A percentile compares a stretch with the other conserved stretches of the same genome.
Evolutionary conservation across 768 basidiomycete genomes (phyloP).

Genomic region (Trametes coccinea): DNA sequence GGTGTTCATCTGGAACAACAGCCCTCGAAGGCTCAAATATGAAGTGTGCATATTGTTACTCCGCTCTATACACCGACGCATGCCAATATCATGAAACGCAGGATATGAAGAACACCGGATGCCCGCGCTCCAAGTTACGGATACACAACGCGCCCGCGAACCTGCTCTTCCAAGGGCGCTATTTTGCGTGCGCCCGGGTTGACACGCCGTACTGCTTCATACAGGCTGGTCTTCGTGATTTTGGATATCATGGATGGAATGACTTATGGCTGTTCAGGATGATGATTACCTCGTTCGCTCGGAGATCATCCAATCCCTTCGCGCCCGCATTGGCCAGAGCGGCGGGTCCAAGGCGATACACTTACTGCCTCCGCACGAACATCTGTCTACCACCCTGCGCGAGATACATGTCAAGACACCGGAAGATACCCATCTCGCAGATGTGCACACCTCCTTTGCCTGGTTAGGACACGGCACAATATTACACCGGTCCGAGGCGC

Average conservation of each 20-base stretch:
- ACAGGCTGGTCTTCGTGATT: constrained; percentile 42
- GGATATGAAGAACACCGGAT: constrained; percentile 42
- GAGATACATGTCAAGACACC: constrained; percentile 36
- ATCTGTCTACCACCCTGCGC: constrained; percentile 53
- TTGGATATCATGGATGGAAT: constrained; percentile 3
- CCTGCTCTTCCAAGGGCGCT: constrained; percentile 63
- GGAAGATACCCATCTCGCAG: constrained; percentile 22
- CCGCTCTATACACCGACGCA: background rate
- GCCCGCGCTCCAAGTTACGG: constrained; percentile 44
- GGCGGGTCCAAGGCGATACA: constrained; percentile 40
- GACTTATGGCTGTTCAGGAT: constrained; percentile 42
- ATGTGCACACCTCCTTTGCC: constrained; percentile 56
- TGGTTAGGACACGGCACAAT: constrained; percentile 70
- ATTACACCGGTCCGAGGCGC: constrained; percentile 43
- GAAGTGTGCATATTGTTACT: constrained; percentile 38
- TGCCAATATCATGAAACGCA: constrained; percentile 22
- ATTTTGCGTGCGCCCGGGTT: constrained; percentile 53
- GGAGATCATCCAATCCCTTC: constrained; percentile 55
- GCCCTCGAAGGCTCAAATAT: constrained; percentile 41
- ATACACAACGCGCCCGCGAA: constrained; percentile 61
- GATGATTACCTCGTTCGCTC: constrained; percentile 67
- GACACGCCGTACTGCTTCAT: constrained; percentile 60
- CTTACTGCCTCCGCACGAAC: constrained; percentile 62
- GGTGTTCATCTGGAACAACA: constrained; percentile 68
- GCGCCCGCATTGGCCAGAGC: constrained; percentile 37